phyloP scores from a whole-genome alignment of 305 asterid species.

The Fraxinus xanthoxyloides region DNA sequence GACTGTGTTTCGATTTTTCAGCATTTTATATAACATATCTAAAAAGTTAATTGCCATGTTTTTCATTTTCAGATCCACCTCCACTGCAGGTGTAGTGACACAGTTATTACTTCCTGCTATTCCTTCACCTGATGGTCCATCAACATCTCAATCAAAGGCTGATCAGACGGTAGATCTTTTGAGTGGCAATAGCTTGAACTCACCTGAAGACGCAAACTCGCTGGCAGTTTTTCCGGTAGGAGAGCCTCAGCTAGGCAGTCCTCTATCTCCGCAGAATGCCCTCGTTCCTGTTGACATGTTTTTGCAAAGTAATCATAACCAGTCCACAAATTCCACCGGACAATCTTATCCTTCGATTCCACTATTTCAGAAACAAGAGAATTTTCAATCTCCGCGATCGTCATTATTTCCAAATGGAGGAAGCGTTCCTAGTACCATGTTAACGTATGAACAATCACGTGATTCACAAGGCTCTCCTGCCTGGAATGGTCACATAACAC shows the following conservation, averaged over 20 bases:
- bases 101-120: conserved; percentile 62
- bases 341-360: conserved; percentile 55
- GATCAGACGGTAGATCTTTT: conserved; percentile 76
- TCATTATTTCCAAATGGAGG: conserved; percentile 54
- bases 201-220: conserved; percentile 15
- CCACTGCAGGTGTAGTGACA: conserved; percentile 52
- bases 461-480: conserved; percentile 56
- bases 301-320: conserved; percentile 43
- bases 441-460: conserved; percentile 46
- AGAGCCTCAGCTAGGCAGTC: conserved; percentile 65
- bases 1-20: neutral
- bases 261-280: conserved; percentile 73
- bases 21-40: neutral
- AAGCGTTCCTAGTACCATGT: conserved; percentile 43
- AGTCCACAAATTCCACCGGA: conserved; percentile 41
- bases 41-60: neutral
- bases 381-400: conserved; percentile 42
- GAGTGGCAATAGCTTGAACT: conserved; percentile 80
- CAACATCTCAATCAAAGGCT: conserved; percentile 50
- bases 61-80: conserved; percentile 52
- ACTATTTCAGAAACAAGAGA: conserved; percentile 62
- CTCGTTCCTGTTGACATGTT: conserved; percentile 91
- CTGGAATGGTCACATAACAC: conserved; percentile 68
- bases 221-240: conserved; percentile 82
- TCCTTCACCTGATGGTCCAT: conserved; percentile 44